Evolutionary conservation across 805 yeast genomes (phyloP).

Genomic region (Wickerhamiella alocasiicola): DNA sequence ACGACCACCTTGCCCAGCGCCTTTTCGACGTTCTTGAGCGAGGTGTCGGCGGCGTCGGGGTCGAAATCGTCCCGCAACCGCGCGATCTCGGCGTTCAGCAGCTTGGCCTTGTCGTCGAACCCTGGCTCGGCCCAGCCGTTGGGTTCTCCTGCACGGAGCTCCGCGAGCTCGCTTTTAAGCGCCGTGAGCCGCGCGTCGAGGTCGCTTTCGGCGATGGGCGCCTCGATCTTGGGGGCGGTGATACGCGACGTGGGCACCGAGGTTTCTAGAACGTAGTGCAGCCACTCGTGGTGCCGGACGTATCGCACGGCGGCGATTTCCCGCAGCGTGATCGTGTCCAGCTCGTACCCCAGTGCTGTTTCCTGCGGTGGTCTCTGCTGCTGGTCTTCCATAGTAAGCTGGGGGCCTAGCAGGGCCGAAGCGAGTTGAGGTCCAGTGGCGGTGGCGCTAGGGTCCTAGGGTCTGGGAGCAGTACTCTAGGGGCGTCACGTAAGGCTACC

Average conservation of each 20-base stretch:
- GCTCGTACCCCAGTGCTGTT: conserved; percentile 30
- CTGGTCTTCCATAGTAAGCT: conserved; percentile 11
- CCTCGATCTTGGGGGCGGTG: conserved; percentile 16
- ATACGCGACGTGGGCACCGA: conserved; percentile 25
- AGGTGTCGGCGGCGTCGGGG: conserved; percentile 13
- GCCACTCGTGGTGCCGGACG: conserved; percentile 35
- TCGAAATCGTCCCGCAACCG: conserved; percentile 26
- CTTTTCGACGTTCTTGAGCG: conserved; percentile 15
- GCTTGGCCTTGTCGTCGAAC: conserved; percentile 17
- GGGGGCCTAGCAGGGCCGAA: not conserved
- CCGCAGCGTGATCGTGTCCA: conserved; percentile 31
- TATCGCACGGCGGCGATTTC: conserved; percentile 33
- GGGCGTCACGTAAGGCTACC: not conserved
- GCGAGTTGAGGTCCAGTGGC: no score
- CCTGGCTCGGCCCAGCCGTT: conserved; percentile 17
- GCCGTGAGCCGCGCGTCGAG: conserved; percentile 37
- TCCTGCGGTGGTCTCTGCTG: conserved; percentile 15
- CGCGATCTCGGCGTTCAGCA: conserved; percentile 19
- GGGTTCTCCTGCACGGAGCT: conserved; percentile 19
- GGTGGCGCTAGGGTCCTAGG: no score
- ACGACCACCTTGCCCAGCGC: conserved; percentile 16
- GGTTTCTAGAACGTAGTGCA: conserved; percentile 31
- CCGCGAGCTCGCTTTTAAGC: conserved; percentile 21
- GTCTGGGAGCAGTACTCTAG: no score
- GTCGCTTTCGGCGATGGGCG: conserved; percentile 31